Evolutionary conservation across 352 stramenopile species (phyloP).

Genomic region (Phytophthora niederhauseri): DNA sequence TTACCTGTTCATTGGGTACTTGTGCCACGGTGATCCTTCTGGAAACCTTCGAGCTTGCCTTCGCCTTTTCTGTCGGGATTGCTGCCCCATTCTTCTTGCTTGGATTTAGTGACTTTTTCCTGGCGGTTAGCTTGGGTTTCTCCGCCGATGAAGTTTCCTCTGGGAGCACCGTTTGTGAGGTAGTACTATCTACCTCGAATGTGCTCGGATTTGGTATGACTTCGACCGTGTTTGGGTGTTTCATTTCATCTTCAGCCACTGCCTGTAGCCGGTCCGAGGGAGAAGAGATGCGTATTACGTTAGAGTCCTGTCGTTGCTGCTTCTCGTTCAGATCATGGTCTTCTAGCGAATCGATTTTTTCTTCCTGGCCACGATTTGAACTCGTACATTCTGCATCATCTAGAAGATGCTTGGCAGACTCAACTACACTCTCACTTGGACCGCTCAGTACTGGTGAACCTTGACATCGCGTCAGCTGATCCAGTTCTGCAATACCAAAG

Average conservation of each 20-base stretch:
- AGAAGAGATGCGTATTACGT: no score
- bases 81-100: slow-evolving; percentile 4
- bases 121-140: background rate
- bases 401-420: background rate
- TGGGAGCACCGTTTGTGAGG: background rate
- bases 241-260: background rate
- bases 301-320: background rate
- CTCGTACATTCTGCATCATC: background rate
- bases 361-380: background rate
- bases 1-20: slow-evolving; percentile 5
- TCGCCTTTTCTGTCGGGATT: slow-evolving; percentile 5
- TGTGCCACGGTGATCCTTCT: slow-evolving; percentile 16
- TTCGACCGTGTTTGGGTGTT: background rate
- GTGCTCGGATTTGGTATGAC: background rate
- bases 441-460: background rate
- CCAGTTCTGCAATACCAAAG: background rate
- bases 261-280: background rate
- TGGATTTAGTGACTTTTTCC: slow-evolving; percentile 25
- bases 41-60: slow-evolving; percentile 9
- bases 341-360: background rate
- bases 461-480: background rate
- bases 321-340: background rate
- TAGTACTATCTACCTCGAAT: background rate
- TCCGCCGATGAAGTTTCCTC: background rate
- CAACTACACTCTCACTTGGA: background rate